A percentile compares a stretch with the other conserved stretches of the same genome.
Conservation (phyloP, 225 moss, liverwort and hornwort genomes). For the Polytrichum formosum region DNA sequence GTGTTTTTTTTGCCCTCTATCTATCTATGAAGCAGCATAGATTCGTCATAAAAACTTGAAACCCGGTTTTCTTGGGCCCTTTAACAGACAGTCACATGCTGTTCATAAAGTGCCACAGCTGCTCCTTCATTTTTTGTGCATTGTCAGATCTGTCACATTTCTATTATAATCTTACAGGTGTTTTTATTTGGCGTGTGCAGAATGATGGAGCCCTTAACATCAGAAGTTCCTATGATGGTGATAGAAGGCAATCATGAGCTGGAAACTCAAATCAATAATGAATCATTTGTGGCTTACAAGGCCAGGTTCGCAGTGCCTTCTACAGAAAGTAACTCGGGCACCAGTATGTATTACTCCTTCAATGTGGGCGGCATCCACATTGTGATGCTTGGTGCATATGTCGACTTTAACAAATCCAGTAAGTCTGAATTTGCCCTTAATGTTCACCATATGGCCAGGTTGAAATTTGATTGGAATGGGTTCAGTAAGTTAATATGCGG, state of each 20-base stretch:
- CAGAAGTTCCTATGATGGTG: slow-evolving; percentile 80
- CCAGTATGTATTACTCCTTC: slow-evolving; percentile 94
- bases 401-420: slow-evolving; percentile 65
- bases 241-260: slow-evolving; percentile 97
- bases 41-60: no score
- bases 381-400: slow-evolving; percentile 83
- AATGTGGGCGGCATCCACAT: slow-evolving; percentile 90
- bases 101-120: no score
- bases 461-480: no score
- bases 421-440: not conserved
- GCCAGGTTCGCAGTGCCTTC: slow-evolving; percentile 82
- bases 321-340: slow-evolving; percentile 69
- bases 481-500: no score
- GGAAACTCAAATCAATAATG: slow-evolving; percentile 58
- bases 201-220: slow-evolving; percentile 80
- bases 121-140: no score
- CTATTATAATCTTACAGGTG: not conserved
- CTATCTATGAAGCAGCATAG: not conserved
- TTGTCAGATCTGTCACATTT: not conserved
- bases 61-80: no score
- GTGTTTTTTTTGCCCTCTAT: slow-evolving; percentile 21
- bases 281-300: slow-evolving; percentile 70
- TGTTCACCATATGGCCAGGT: no score
- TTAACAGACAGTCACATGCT: no score
- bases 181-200: slow-evolving; percentile 27